Percentiles rank a stretch among this genome's conserved stretches.
Evolutionary conservation across 1,284 basidiomycete species (phyloP).

Genomic region (Somion occarium): DNA sequence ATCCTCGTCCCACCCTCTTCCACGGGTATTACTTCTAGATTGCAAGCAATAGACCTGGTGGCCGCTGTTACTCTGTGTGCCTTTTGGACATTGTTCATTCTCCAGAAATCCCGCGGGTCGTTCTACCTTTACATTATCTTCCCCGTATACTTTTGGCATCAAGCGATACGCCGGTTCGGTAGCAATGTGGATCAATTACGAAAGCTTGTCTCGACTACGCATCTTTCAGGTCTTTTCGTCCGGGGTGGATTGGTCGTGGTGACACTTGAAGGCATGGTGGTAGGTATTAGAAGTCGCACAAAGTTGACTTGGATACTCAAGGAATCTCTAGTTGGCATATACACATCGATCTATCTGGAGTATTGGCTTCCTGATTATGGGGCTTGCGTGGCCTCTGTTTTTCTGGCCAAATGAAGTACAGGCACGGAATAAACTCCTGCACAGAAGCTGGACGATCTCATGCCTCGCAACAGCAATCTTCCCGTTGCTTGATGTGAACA

Average conservation of each 20-base stretch:
- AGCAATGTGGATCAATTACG: background rate
- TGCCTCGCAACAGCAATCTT: constrained; percentile 64
- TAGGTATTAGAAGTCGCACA: constrained; percentile 34
- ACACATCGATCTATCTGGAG: constrained; percentile 73
- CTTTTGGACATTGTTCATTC: constrained; percentile 50
- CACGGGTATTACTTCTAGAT: background rate
- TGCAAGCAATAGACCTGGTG: constrained; percentile 15
- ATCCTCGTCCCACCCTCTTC: constrained; percentile 33
- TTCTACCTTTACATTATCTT: constrained; percentile 79
- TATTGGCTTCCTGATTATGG: constrained; percentile 59
- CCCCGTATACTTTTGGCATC: constrained; percentile 74
- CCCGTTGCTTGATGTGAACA: constrained; percentile 71
- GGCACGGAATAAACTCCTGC: constrained; percentile 26
- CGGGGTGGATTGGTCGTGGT: constrained; percentile 32
- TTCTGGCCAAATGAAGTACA: constrained; percentile 38
- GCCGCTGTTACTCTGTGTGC: constrained; percentile 31
- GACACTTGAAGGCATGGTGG: constrained; percentile 68
- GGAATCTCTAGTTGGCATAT: constrained; percentile 50
- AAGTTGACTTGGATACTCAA: background rate
- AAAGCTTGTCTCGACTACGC: background rate
- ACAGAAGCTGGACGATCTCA: constrained; percentile 43
- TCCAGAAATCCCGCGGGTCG: constrained; percentile 65
- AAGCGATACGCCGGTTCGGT: constrained; percentile 23
- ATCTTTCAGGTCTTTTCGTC: constrained; percentile 11
- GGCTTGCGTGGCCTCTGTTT: constrained; percentile 61